phyloP scores from a whole-genome alignment of 148 eudicot species.

The Diospyros lotus region DNA sequence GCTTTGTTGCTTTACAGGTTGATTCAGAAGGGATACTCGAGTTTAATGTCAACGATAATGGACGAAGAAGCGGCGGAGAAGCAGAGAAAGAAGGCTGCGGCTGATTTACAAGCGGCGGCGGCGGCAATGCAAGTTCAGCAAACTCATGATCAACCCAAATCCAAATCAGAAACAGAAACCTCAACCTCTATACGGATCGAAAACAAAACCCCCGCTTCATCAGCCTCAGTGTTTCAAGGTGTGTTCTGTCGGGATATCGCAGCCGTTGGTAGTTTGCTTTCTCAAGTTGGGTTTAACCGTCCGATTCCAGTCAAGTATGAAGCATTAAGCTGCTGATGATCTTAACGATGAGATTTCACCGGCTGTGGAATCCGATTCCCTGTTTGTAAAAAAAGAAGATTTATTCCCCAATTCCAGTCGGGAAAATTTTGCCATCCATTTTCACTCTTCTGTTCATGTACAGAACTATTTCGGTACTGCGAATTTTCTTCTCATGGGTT shows the following conservation, averaged over 20 bases:
- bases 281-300: constrained; percentile 75
- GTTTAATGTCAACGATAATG: constrained; percentile 35
- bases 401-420: not conserved
- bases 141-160: constrained; percentile 15
- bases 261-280: constrained; percentile 68
- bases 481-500: not conserved
- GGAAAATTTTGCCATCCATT: constrained; percentile 40
- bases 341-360: not conserved
- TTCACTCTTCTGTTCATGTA: constrained; percentile 19
- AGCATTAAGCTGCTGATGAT: constrained; percentile 68
- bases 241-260: constrained; percentile 92
- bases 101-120: constrained; percentile 35
- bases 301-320: constrained; percentile 79
- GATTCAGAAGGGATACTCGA: constrained; percentile 67
- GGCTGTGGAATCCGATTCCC: constrained; percentile 18
- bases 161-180: constrained; percentile 6
- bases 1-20: constrained; percentile 59
- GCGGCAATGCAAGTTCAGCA: constrained; percentile 27
- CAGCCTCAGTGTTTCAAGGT: constrained; percentile 55
- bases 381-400: constrained; percentile 32
- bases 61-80: constrained; percentile 61
- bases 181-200: constrained; percentile 5
- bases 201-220: constrained; percentile 14
- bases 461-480: constrained; percentile 16
- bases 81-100: constrained; percentile 52